Base-by-base conservation (phyloP, 768 basidiomycete genomes). In the Xerocomellus dryophilus region DNA sequence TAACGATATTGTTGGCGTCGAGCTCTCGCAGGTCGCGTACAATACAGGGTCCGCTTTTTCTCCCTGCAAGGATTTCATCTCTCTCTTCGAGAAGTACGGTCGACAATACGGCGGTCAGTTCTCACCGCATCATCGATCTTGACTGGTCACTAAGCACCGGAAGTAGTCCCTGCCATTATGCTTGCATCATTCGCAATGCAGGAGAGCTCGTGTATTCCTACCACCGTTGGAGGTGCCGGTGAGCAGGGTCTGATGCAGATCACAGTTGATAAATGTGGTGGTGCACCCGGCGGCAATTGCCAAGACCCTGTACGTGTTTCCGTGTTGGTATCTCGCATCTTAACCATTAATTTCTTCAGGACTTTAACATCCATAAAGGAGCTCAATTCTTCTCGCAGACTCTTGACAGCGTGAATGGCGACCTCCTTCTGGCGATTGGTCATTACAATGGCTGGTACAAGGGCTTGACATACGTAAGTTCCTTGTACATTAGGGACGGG, bases 181-280 rank as follows among this genome's bases (percentile, higher is more conserved):
- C 69, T 95, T 35, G 93, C 92, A 2, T 79, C 91, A 0, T 86
- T 96, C 60, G 91, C 92, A 31, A 86, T 96, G 85, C 92, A 95
- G 68, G 94, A 96, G 67, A 83, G 81, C 31, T 74, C 74, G 36
- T 96, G 93, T 76, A 84, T 86, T 59, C 78, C 84, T 2, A 53
- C 71, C 15, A 80, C 79, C 7, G 75, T 83, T 42, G 92, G 92
- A 47, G 86, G 85, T 15, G 88, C 76, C 20, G 88, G 90, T 41
- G 92, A 93, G 68, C 86, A 90, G 63, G 92, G 90, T 31, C 72
- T 93, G 48, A 93, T 93, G 91, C 91, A 94, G 68, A 76, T 94
- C 58, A 88, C 88, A 17, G 64, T 69, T 38, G 88, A 90, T 58
- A 94, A 93, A 70, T 94, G 91, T 61, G 77, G 64, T 42, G 80